Evolutionary conservation across 2,329 filamentous ascomycete genomes (phyloP), one percentile per base, ranked within the genome.

Genomic region (Stenocarpella maydis): DNA sequence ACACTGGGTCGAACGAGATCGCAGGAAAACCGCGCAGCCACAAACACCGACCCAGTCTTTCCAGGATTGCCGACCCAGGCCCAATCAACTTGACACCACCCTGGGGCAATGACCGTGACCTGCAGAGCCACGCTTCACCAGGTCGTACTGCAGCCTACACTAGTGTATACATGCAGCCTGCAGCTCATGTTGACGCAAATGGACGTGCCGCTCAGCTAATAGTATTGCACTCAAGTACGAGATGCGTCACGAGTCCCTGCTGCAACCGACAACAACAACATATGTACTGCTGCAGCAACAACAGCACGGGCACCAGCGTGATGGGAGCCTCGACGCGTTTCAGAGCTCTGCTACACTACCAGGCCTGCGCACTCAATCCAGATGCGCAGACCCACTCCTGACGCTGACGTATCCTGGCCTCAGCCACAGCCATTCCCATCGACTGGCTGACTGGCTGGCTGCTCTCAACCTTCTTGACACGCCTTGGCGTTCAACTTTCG

Each of bases 31-130:
- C 63, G 53, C 52, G 52, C 53, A 58, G 65, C 64, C 50, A 66
- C 64, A 55, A 15, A 37, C 34, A 19, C n/a, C 6, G 41, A 28
- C 41, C 41, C 49, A 41, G 49, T 67, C 19, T 54, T 58, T 58
- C 39, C 52, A 67, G 45, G 39, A 52, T 61, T 61, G 26, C 26
- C 58, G 52, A 24, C 26, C 26, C 52, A 58, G 21, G 26, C 52
- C 65, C 65, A 67, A 67, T 67, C 65, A 67, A 67, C 65, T 47
- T 55, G 64, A 66, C 64, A 66, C 64, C 50, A 26, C 17, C 14
- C 43, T 58, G 28, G 50, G 19, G 58, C 58, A 37, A 63, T 49
- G 43, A 63, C 43, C 58, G 28, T 63, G 19, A 50, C 52, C 65
- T 58, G 65, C 64, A 67, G 52, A 14, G 21, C 24, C 64, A 45